A percentile compares a stretch with the other conserved stretches of the same genome.
phyloP scores from a whole-genome alignment of 2,329 filamentous ascomycete species.

The Periconia digitata region DNA sequence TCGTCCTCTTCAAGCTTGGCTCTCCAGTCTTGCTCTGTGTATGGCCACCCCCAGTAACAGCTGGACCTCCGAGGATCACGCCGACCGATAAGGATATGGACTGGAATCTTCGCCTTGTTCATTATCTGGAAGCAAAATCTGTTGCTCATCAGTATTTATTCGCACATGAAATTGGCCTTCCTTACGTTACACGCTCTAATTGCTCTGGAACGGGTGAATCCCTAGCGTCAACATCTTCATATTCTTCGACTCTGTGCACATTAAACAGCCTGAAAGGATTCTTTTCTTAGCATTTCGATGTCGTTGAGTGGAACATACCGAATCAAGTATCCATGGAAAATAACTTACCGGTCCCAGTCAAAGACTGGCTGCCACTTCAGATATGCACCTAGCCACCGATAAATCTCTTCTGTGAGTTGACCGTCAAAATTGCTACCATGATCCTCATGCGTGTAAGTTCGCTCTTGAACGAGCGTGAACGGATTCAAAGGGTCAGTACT shows the following conservation, averaged over 20 bases:
- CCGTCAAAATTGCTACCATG: not conserved
- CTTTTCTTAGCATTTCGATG: too few relatives aligned
- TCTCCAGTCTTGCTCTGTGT: conserved; percentile 15
- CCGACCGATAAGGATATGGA: conserved; percentile 26
- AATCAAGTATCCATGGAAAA: not conserved
- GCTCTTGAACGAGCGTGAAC: conserved; percentile 16
- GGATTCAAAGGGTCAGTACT: conserved; percentile 23
- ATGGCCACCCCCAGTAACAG: conserved; percentile 29
- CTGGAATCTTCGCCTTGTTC: conserved; percentile 16
- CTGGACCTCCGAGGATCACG: conserved; percentile 15
- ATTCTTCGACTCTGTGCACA: conserved; percentile 15
- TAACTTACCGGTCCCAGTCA: conserved; percentile 25
- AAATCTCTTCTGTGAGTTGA: conserved; percentile 7
- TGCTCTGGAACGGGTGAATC: too few relatives aligned
- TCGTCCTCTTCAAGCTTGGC: conserved; percentile 11
- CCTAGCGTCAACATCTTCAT: not conserved
- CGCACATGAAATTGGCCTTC: not conserved
- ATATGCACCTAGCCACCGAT: conserved; percentile 20
- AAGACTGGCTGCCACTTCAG: conserved; percentile 30
- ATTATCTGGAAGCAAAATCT: conserved; percentile 14
- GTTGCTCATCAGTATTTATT: not conserved
- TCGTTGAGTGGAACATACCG: too few relatives aligned
- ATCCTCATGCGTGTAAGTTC: not conserved
- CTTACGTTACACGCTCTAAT: too few relatives aligned
- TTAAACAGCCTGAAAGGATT: not conserved